These are phyloP conservation scores for Tolypocladium paradoxum DNA, from an alignment of 2,329 filamentous ascomycete species.

Conservation along the genomic window DNA sequence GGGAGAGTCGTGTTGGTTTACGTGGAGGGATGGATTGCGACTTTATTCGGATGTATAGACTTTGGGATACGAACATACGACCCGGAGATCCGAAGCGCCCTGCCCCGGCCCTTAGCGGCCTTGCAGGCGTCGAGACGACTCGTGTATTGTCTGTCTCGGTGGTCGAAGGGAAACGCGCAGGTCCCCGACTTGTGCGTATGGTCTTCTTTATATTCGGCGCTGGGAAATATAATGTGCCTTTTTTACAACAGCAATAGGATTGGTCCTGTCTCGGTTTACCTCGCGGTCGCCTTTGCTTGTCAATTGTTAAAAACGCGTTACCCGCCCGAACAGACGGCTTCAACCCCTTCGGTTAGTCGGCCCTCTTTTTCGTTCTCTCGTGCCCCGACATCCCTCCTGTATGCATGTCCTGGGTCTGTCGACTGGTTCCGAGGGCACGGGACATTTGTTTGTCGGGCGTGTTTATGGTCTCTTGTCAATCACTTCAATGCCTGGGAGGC, in stretches of 20 bases:
- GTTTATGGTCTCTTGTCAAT: slow-evolving; percentile 27
- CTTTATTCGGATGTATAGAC: slow-evolving; percentile 24
- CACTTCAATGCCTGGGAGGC: slow-evolving; percentile 14
- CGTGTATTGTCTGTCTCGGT: slow-evolving; percentile 1
- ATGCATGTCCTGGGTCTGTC: not conserved
- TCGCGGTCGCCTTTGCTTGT: slow-evolving; percentile 10
- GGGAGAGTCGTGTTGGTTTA: slow-evolving; percentile 16
- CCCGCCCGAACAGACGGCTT: slow-evolving; percentile 10
- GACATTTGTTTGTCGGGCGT: slow-evolving; percentile 15
- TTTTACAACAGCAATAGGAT: slow-evolving; percentile 12
- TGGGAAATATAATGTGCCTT: slow-evolving; percentile 21
- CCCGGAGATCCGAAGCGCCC: slow-evolving; percentile 14
- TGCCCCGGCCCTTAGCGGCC: not conserved
- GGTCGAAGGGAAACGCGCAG: slow-evolving; percentile 8
- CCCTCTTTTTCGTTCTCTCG: slow-evolving; percentile 7
- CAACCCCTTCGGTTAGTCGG: slow-evolving; percentile 7
- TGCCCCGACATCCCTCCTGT: not conserved
- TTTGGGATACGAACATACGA: slow-evolving; percentile 25
- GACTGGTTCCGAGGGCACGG: not conserved
- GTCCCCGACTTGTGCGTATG: slow-evolving; percentile 11
- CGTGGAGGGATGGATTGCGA: slow-evolving; percentile 9
- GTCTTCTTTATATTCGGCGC: slow-evolving; percentile 15
- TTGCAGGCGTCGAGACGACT: not conserved
- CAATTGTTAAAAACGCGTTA: slow-evolving; percentile 9
- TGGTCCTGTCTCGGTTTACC: slow-evolving; percentile 11